These are phyloP conservation scores for Herpetomonas tarakana DNA, from an alignment of 208 protist species.

Conservation along the genomic window DNA sequence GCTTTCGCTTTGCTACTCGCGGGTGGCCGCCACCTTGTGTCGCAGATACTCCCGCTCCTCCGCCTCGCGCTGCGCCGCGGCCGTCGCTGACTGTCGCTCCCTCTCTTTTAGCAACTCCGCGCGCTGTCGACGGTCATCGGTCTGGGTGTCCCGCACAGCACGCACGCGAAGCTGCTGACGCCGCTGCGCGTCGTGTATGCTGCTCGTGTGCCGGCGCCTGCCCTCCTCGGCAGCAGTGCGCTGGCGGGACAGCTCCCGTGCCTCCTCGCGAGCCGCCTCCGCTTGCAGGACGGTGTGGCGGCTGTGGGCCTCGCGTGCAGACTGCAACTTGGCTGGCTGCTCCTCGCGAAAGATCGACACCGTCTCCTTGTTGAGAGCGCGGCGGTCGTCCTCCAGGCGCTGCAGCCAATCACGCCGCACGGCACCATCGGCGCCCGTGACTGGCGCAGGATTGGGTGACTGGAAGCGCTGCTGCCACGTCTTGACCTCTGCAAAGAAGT, in stretches of 20 bases:
- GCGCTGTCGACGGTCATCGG: constrained; percentile 10
- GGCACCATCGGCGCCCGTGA: constrained; percentile 18
- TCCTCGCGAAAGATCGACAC: constrained; percentile 23
- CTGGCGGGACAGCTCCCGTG: constrained; percentile 11
- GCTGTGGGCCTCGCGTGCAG: constrained; percentile 22
- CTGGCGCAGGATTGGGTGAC: constrained; percentile 25
- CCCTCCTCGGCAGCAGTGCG: constrained; percentile 17
- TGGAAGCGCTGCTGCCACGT: constrained; percentile 28
- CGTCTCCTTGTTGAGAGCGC: constrained; percentile 23
- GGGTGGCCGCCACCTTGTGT: constrained; percentile 17
- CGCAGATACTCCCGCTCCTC: constrained; percentile 33
- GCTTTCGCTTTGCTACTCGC: too few relatives aligned
- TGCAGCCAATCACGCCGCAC: constrained; percentile 37
- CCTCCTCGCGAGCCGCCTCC: constrained; percentile 23
- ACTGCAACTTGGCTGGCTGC: constrained; percentile 17
- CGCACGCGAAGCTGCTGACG: constrained; percentile 14
- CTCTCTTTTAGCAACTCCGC: constrained; percentile 22
- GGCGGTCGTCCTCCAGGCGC: constrained; percentile 23
- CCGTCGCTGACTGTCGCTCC: constrained; percentile 22
- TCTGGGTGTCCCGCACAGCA: constrained; percentile 14
- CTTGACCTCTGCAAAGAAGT: constrained; percentile 44
- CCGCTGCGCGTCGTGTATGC: constrained; percentile 23
- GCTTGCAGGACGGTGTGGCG: constrained; percentile 16
- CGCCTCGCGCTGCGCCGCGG: constrained; percentile 20
- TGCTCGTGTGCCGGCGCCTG: constrained; percentile 14